Evolutionary conservation across 306 rosid genomes (phyloP), one percentile per base, ranked within the genome.

Genomic region (Astragalus membranaceus): DNA sequence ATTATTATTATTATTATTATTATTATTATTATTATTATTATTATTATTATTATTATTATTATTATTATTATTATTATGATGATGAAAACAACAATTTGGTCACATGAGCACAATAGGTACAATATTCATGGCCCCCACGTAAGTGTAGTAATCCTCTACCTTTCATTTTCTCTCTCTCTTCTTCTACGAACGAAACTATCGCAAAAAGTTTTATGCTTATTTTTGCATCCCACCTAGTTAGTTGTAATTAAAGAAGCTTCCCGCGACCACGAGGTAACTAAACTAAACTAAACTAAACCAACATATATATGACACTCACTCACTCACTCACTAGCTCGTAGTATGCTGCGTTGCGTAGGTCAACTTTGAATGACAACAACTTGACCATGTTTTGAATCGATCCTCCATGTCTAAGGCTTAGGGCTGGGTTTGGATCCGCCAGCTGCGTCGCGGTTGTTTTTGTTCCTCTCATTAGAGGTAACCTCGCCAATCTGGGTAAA

Each of bases 51-150:
- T 20, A 20, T 20, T 26, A 26, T 26, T 26, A 26, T 26, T 26
- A 26, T 26, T 26, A 26, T 26, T 26, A 26, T 26, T 26, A 26
- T 26, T 1, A 0, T 81, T 75, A 67, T 67, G 64, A 58, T 44
- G 71, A 79, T 55, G 86, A 83, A 83, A 89, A 85, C 80, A 90
- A 89, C 90, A 82, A 87, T 73, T 76, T 83, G 87, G 80, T 83
- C 91, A 89, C 93, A 87, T 83, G 88, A 80, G 79, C 88, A 70
- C 73, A 60, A 62, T 76, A 79, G 49, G 77, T 67, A 47, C 86
- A 86, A 79, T 75, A 78, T 64, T 77, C 85, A 83, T 81, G 92
- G 87, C 90, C 96, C 88, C 78, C 82, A 82, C 77, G 85, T 72
- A 61, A 79, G 59, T 77, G 92, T 85, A 84, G 72, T 77, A 83